A percentile compares a stretch with the other conserved stretches of the same genome.
Evolutionary conservation across 768 basidiomycete species (phyloP).

Genomic region (Lepiota venenata): DNA sequence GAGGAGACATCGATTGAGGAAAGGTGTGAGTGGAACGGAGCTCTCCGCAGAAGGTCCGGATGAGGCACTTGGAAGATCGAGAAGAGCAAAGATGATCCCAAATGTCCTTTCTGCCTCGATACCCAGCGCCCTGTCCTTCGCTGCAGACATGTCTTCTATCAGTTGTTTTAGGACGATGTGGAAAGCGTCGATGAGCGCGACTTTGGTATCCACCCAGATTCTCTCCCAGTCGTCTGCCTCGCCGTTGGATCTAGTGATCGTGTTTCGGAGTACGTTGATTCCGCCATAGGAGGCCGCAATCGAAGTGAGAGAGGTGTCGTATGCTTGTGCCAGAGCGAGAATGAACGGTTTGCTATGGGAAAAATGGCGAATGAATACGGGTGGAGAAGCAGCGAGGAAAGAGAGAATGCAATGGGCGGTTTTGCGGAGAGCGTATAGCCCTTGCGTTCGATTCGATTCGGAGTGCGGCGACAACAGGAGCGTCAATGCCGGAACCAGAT

Average conservation of each 20-base stretch:
- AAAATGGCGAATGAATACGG: constrained; percentile 48
- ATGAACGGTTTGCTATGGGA: constrained; percentile 49
- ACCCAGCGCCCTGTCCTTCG: constrained; percentile 40
- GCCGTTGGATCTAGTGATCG: constrained; percentile 19
- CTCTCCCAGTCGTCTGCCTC: constrained; percentile 63
- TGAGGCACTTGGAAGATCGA: constrained; percentile 38
- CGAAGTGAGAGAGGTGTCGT: constrained; percentile 53
- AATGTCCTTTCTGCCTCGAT: constrained; percentile 51
- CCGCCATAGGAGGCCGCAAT: constrained; percentile 65
- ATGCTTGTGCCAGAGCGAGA: constrained; percentile 53
- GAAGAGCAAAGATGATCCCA: constrained; percentile 55
- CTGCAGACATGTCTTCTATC: constrained; percentile 42
- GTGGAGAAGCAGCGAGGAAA: constrained; percentile 46
- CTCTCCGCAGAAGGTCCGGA: constrained; percentile 22
- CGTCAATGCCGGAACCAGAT: constrained; percentile 58
- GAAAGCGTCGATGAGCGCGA: constrained; percentile 65
- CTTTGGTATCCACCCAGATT: constrained; percentile 72
- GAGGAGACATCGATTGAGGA: constrained; percentile 64
- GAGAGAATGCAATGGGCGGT: constrained; percentile 51
- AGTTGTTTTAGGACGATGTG: constrained; percentile 54
- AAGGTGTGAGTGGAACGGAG: constrained; percentile 38
- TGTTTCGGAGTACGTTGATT: constrained; percentile 27
- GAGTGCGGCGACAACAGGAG: constrained; percentile 38
- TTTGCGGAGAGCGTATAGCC: constrained; percentile 65
- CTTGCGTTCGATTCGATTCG: constrained; percentile 32